These are phyloP conservation scores for Cystoderma amianthinum DNA, from an alignment of 768 basidiomycete genomes.

Conservation along the genomic window DNA sequence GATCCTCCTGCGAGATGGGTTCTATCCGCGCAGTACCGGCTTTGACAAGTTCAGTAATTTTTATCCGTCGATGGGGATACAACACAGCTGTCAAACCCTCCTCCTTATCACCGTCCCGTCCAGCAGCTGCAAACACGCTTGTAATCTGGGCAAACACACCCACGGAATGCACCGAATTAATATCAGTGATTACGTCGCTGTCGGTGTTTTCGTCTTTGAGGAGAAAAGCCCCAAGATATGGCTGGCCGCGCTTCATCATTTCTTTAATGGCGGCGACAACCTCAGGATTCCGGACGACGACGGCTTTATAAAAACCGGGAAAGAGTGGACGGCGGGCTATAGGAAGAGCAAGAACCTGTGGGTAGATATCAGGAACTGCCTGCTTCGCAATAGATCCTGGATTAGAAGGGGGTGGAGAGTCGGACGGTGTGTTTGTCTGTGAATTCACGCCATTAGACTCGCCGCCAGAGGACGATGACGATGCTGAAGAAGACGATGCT, in stretches of 20 bases:
- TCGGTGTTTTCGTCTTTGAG: constrained; percentile 92
- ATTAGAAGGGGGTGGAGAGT: constrained; percentile 20
- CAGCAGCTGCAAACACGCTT: constrained; percentile 70
- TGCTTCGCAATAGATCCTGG: constrained; percentile 69
- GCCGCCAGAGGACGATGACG: constrained; percentile 10
- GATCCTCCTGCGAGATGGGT: constrained; percentile 34
- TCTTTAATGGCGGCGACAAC: constrained; percentile 94
- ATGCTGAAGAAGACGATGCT: constrained; percentile 8
- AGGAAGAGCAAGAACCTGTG: constrained; percentile 90
- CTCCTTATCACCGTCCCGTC: constrained; percentile 49
- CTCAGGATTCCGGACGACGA: constrained; percentile 83
- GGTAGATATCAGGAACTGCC: constrained; percentile 85
- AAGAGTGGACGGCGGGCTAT: constrained; percentile 94
- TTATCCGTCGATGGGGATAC: constrained; percentile 88
- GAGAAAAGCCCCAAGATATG: constrained; percentile 94
- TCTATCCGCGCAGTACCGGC: constrained; percentile 33
- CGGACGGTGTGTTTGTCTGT: constrained; percentile 8
- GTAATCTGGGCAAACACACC: constrained; percentile 98
- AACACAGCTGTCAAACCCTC: constrained; percentile 92
- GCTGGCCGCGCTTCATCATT: constrained; percentile 94
- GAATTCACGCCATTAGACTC: constrained; percentile 14
- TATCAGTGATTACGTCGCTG: constrained; percentile 85
- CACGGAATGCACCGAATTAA: constrained; percentile 84
- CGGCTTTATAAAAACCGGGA: constrained; percentile 97
- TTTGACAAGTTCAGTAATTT: constrained; percentile 82